These are phyloP conservation scores for Mycena kentingensis DNA, from an alignment of 768 basidiomycete species.

Conservation along the genomic window DNA sequence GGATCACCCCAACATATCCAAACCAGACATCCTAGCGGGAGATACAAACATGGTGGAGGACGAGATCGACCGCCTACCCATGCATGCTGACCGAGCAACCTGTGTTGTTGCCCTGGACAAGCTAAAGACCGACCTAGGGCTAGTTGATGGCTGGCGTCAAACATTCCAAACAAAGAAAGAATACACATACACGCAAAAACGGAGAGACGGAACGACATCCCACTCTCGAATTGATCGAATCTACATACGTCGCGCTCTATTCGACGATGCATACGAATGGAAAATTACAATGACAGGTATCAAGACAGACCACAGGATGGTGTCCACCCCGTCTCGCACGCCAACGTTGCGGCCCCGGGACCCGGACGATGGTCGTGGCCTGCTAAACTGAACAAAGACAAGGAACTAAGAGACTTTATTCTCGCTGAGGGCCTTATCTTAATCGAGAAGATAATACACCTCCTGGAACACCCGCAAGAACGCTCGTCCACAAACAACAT, in stretches of 20 bases:
- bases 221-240: slow-evolving; percentile 41
- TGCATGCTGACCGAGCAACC: slow-evolving; percentile 15
- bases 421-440: background rate
- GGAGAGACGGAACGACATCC: background rate
- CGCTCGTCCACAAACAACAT: background rate
- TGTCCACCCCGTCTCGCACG: slow-evolving; percentile 25
- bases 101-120: slow-evolving; percentile 20
- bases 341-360: slow-evolving; percentile 28
- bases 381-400: slow-evolving; percentile 22
- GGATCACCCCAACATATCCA: background rate
- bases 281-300: slow-evolving; percentile 24
- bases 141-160: slow-evolving; percentile 37
- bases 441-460: background rate
- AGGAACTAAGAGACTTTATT: slow-evolving; percentile 9
- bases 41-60: background rate
- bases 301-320: slow-evolving; percentile 35
- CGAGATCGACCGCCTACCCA: slow-evolving; percentile 27
- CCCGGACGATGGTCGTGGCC: slow-evolving; percentile 37
- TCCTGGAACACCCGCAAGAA: background rate
- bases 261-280: slow-evolving; percentile 27
- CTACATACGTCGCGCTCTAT: slow-evolving; percentile 25
- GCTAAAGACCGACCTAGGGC: slow-evolving; percentile 21
- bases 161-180: slow-evolving; percentile 22
- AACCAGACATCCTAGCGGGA: background rate
- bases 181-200: slow-evolving; percentile 31